A percentile compares a stretch with the other conserved stretches of the same genome.
Conservation (phyloP, 1,284 basidiomycete species). For the Bjerkandera adusta region DNA sequence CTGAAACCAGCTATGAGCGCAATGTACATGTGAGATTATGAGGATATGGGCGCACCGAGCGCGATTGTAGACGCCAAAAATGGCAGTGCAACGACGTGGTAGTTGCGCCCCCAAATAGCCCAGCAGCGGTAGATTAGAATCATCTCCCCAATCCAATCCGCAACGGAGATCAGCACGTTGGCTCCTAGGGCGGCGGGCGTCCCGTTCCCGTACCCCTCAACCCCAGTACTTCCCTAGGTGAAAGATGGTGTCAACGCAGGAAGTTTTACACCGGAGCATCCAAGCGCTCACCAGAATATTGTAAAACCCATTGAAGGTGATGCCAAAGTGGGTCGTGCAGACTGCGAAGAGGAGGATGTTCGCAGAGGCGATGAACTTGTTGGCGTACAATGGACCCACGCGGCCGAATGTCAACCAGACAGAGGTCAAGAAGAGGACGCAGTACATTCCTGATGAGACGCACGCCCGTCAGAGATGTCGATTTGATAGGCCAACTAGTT, state of each 20-base stretch:
- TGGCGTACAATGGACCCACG: background rate
- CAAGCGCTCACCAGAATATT: background rate
- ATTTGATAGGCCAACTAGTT: too few relatives aligned
- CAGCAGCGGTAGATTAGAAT: conserved; percentile 39
- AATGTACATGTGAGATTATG: background rate
- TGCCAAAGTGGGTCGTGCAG: conserved; percentile 5
- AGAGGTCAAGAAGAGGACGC: conserved; percentile 2
- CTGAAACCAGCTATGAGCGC: background rate
- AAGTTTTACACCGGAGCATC: too few relatives aligned
- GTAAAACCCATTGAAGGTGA: conserved; percentile 6
- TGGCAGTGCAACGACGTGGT: conserved; percentile 12
- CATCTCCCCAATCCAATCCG: conserved; percentile 34
- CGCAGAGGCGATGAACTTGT: conserved; percentile 1
- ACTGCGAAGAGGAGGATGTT: conserved; percentile 4
- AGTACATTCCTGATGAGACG: conserved; percentile 5
- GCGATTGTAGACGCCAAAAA: conserved; percentile 1
- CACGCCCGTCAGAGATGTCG: too few relatives aligned
- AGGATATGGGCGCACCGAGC: background rate
- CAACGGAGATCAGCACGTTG: conserved; percentile 33
- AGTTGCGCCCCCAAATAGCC: conserved; percentile 20
- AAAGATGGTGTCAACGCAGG: background rate
- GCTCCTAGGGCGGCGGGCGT: conserved; percentile 29
- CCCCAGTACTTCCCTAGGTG: conserved; percentile 2
- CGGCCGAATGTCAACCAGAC: background rate
- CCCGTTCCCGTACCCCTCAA: conserved; percentile 25